phyloP scores from a whole-genome alignment of 805 yeast species.

The Cyberlindnera maclurae region DNA sequence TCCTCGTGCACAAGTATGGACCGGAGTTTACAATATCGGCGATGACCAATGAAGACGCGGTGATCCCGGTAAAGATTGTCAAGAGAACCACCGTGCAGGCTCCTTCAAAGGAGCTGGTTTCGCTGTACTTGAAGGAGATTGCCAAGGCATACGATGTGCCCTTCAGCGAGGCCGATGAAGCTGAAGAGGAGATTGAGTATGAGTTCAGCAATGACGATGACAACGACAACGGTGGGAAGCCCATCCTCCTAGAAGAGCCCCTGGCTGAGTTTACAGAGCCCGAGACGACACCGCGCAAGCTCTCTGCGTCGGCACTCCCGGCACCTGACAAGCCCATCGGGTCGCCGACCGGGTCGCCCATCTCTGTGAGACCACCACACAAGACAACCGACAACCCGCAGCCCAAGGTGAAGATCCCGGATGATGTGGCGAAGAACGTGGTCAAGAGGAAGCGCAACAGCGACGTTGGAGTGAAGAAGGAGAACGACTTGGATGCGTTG shows the following conservation, averaged over 20 bases:
- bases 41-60: conserved; percentile 38
- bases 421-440: conserved; percentile 32
- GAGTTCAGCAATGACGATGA: conserved; percentile 30
- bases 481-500: conserved; percentile 54
- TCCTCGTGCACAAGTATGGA: conserved; percentile 58
- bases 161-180: conserved; percentile 42
- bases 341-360: conserved; percentile 30
- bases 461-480: conserved; percentile 20
- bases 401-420: conserved; percentile 33
- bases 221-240: conserved; percentile 30
- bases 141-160: conserved; percentile 75
- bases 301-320: conserved; percentile 15
- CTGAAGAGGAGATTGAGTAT: conserved; percentile 22
- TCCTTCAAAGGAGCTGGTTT: conserved; percentile 59
- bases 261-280: conserved; percentile 11
- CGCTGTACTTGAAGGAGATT: conserved; percentile 67
- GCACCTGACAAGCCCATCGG: conserved; percentile 12
- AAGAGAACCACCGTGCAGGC: conserved; percentile 59
- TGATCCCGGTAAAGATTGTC: conserved; percentile 63
- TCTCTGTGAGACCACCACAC: conserved; percentile 35
- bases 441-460: conserved; percentile 21
- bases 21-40: conserved; percentile 49
- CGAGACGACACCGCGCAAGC: conserved; percentile 17
- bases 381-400: conserved; percentile 34
- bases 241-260: conserved; percentile 20